Conservation (phyloP, 257 asterid genomes). For the Echites panduratus region DNA sequence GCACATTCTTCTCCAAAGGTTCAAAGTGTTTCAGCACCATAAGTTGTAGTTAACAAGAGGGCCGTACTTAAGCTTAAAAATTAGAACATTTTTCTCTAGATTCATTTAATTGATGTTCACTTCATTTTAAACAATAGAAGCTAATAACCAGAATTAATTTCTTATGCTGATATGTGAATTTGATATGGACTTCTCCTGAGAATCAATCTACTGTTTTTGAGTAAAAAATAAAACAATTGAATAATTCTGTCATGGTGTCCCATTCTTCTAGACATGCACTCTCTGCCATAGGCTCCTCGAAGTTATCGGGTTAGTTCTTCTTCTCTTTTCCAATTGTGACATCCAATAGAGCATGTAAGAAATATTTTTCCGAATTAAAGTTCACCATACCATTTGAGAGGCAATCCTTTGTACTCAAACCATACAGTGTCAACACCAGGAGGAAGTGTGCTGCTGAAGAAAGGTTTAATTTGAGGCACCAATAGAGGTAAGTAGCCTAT, state of each 20-base stretch:
- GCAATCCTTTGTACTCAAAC: constrained; percentile 96
- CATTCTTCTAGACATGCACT: background rate
- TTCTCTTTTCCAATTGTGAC: background rate
- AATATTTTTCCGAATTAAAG: background rate
- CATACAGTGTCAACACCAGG: constrained; percentile 96
- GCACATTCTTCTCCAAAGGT: background rate
- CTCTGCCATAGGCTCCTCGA: background rate
- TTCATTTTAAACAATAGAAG: background rate
- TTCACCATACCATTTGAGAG: constrained; percentile 75
- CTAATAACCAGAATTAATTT: background rate
- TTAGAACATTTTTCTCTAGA: background rate
- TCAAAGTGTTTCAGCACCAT: background rate
- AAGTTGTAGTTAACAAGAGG: background rate
- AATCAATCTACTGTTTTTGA: background rate
- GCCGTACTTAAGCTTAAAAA: background rate
- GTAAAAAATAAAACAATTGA: background rate
- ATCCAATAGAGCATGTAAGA: background rate
- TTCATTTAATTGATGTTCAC: background rate
- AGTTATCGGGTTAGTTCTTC: background rate
- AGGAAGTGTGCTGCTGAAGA: constrained; percentile 82
- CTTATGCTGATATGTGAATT: background rate
- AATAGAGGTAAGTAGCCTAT: constrained; percentile 88
- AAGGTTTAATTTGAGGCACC: constrained; percentile 77
- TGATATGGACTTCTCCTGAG: background rate
- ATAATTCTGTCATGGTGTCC: background rate